These are phyloP conservation scores for Wickerhamomyces ciferrii DNA, from an alignment of 805 yeast genomes.

Conservation along the genomic window DNA sequence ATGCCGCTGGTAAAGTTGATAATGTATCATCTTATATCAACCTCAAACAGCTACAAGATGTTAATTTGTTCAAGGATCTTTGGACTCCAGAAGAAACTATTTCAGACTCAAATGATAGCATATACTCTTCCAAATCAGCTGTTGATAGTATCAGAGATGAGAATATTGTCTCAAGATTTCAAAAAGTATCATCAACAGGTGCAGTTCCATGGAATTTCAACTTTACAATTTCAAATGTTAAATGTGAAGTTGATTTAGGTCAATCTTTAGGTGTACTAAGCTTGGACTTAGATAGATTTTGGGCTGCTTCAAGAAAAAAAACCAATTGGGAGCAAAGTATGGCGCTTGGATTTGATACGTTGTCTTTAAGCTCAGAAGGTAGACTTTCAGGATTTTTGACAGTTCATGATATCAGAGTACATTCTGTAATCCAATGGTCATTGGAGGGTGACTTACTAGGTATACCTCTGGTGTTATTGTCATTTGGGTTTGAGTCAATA, in stretches of 20 bases:
- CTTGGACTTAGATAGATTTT: slow-evolving; percentile 49
- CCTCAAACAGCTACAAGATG: slow-evolving; percentile 81
- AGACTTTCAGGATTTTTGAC: slow-evolving; percentile 71
- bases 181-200: slow-evolving; percentile 53
- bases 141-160: slow-evolving; percentile 2
- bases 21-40: slow-evolving; percentile 62
- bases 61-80: slow-evolving; percentile 74
- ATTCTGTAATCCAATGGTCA: slow-evolving; percentile 72
- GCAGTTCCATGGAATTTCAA: slow-evolving; percentile 75
- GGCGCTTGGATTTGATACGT: slow-evolving; percentile 49
- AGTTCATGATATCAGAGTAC: slow-evolving; percentile 43
- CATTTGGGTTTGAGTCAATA: slow-evolving; percentile 49
- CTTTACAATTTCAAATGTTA: slow-evolving; percentile 45
- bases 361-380: slow-evolving; percentile 59
- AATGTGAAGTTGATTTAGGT: slow-evolving; percentile 70
- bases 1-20: slow-evolving; percentile 46
- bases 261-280: slow-evolving; percentile 70
- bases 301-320: slow-evolving; percentile 66
- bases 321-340: slow-evolving; percentile 69
- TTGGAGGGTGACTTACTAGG: slow-evolving; percentile 35
- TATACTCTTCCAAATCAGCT: slow-evolving; percentile 18
- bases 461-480: slow-evolving; percentile 64
- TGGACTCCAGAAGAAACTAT: slow-evolving; percentile 50
- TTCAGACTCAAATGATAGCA: slow-evolving; percentile 1
- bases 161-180: slow-evolving; percentile 37